Conservation (phyloP, 2,329 filamentous ascomycete genomes). For the Xylariaceae sp. region DNA sequence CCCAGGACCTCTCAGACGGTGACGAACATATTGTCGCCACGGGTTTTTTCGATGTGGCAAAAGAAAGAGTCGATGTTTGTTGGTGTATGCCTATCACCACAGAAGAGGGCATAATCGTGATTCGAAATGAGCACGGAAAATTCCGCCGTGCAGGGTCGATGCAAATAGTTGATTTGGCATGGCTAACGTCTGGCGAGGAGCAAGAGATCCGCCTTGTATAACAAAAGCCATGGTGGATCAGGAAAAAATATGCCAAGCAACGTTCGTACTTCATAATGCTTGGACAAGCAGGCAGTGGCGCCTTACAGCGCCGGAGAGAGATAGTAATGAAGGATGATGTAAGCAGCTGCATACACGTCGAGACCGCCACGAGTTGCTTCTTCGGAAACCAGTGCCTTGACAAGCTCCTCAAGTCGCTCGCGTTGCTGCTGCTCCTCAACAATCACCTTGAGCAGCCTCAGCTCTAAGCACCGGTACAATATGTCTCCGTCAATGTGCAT, state of each 20-base stretch:
- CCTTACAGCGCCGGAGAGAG: constrained; percentile 50
- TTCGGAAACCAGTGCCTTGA: not conserved
- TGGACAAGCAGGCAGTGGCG: not conserved
- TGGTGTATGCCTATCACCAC: constrained; percentile 21
- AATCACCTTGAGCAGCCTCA: constrained; percentile 38
- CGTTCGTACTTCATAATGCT: constrained; percentile 31
- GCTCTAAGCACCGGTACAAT: constrained; percentile 49
- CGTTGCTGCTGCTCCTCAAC: constrained; percentile 34
- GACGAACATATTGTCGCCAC: constrained; percentile 8
- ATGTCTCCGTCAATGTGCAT: constrained; percentile 67
- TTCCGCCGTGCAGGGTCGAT: constrained; percentile 21
- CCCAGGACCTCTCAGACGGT: not conserved
- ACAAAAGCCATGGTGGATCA: not conserved
- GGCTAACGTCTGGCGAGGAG: constrained; percentile 9
- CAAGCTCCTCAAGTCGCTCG: constrained; percentile 19
- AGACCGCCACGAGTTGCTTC: constrained; percentile 8
- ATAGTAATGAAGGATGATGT: constrained; percentile 50
- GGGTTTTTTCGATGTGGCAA: constrained; percentile 17
- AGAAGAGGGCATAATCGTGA: constrained; percentile 17
- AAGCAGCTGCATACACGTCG: constrained; percentile 41
- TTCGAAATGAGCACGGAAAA: constrained; percentile 12
- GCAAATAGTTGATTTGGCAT: constrained; percentile 5
- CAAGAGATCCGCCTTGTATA: constrained; percentile 27
- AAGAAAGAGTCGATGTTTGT: constrained; percentile 8
- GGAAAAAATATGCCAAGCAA: too few species aligned